A percentile compares a stretch with the other conserved stretches of the same genome.
phyloP scores from a whole-genome alignment of 345 rosid species.

The Diplotaxis tenuifolia region DNA sequence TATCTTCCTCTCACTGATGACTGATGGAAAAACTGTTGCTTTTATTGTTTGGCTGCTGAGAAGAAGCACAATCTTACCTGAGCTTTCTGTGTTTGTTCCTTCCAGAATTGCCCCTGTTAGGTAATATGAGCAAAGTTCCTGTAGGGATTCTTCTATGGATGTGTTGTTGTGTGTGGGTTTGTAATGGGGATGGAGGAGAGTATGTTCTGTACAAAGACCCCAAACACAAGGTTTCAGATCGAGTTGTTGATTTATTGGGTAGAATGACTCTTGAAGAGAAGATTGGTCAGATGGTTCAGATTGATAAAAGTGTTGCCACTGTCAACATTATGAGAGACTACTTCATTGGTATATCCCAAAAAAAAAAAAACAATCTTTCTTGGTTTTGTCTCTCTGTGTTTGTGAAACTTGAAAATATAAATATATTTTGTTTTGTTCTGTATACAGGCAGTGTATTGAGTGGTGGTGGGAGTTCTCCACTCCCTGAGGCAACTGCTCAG shows the following conservation, averaged over 20 bases:
- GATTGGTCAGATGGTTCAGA: conserved; percentile 64
- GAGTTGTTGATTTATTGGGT: conserved; percentile 45
- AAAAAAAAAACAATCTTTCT: neutral
- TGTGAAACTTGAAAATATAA: neutral
- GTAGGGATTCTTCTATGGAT: conserved; percentile 33
- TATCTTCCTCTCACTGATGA: neutral
- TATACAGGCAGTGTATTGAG: conserved; percentile 71
- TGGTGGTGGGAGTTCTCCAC: conserved; percentile 91
- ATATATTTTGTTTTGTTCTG: neutral
- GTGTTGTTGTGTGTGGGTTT: conserved; percentile 31
- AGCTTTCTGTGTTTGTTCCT: conserved; percentile 1
- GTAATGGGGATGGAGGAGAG: conserved; percentile 38
- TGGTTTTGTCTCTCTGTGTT: neutral
- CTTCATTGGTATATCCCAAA: conserved; percentile 47
- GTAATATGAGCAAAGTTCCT: conserved; percentile 32
- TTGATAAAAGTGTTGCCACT: conserved; percentile 51
- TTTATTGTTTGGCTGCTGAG: conserved; percentile 14
- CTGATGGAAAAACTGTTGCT: conserved; percentile 1
- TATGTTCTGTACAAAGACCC: conserved; percentile 52
- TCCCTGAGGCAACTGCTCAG: conserved; percentile 60
- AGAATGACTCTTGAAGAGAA: conserved; percentile 57
- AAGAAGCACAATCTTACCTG: conserved; percentile 2
- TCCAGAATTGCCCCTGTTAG: conserved; percentile 20
- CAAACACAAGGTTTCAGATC: conserved; percentile 40
- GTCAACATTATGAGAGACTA: conserved; percentile 44